Evolutionary conservation across 2,329 filamentous ascomycete genomes (phyloP).

Genomic region (Aspergillus sergii): DNA sequence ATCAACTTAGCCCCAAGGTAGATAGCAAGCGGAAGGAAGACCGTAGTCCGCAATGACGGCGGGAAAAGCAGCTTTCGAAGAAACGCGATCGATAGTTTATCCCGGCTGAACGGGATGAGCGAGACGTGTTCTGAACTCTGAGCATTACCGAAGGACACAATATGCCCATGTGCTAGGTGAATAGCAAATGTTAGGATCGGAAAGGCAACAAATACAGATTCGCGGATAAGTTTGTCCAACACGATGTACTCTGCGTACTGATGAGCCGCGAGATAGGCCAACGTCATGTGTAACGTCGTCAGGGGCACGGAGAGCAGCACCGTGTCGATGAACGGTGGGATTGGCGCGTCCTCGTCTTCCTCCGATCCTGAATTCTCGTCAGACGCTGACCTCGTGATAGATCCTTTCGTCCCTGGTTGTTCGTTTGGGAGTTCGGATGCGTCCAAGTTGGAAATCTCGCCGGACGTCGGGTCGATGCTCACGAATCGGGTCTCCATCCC

Average conservation of each 20-base stretch:
- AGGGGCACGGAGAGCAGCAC: constrained; percentile 46
- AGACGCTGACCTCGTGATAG: not conserved
- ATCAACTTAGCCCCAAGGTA: constrained; percentile 74
- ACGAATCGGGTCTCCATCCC: constrained; percentile 33
- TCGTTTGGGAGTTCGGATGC: constrained; percentile 25
- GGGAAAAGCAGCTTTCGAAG: constrained; percentile 36
- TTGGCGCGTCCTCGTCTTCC: constrained; percentile 15
- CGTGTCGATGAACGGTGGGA: constrained; percentile 47
- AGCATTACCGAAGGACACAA: constrained; percentile 35
- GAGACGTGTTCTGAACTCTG: constrained; percentile 18
- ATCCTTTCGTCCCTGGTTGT: constrained; percentile 6
- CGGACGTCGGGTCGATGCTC: constrained; percentile 31
- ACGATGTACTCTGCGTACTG: constrained; percentile 47
- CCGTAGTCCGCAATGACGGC: constrained; percentile 33
- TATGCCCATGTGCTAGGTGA: constrained; percentile 48
- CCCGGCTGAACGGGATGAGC: constrained; percentile 29
- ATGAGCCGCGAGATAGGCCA: constrained; percentile 49
- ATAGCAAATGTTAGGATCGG: constrained; percentile 48
- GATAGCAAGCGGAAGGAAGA: constrained; percentile 37
- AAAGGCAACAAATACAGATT: constrained; percentile 43
- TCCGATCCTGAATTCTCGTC: not conserved
- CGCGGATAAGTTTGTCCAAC: constrained; percentile 33
- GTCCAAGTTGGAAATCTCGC: constrained; percentile 26
- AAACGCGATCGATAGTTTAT: constrained; percentile 30
- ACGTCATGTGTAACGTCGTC: constrained; percentile 48